Evolutionary conservation across 768 basidiomycete genomes (phyloP).

Genomic region (Chalciporus sphaerocephalus): DNA sequence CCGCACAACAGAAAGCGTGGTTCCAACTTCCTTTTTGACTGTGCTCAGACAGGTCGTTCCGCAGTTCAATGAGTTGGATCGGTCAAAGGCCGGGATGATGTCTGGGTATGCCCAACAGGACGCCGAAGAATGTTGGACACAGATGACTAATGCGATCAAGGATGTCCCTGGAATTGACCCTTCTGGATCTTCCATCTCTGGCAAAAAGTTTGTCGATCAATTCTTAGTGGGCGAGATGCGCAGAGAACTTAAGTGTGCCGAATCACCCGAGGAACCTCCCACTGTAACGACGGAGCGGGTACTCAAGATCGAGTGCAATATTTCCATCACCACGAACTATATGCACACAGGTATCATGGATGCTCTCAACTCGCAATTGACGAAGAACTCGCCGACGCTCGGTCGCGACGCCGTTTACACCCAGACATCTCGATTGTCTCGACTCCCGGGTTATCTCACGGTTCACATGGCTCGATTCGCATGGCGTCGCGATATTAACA

Average conservation of each 20-base stretch:
- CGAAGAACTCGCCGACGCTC: slow-evolving; percentile 78
- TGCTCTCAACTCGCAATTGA: slow-evolving; percentile 78
- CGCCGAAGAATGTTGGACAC: slow-evolving; percentile 86
- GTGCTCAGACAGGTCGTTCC: slow-evolving; percentile 75
- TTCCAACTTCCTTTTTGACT: slow-evolving; percentile 64
- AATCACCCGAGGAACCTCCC: slow-evolving; percentile 73
- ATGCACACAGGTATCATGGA: slow-evolving; percentile 83
- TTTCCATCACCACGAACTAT: slow-evolving; percentile 79
- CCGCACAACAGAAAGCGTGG: slow-evolving; percentile 69
- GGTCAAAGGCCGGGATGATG: slow-evolving; percentile 37
- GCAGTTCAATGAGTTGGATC: slow-evolving; percentile 80
- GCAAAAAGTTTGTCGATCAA: slow-evolving; percentile 69
- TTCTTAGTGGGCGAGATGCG: slow-evolving; percentile 76
- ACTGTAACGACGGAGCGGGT: slow-evolving; percentile 65
- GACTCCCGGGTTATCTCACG: slow-evolving; percentile 80
- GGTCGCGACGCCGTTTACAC: slow-evolving; percentile 79
- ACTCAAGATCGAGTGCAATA: slow-evolving; percentile 91
- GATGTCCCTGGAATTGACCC: slow-evolving; percentile 53
- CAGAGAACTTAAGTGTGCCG: slow-evolving; percentile 72
- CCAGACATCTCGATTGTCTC: slow-evolving; percentile 73
- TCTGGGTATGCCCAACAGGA: slow-evolving; percentile 85
- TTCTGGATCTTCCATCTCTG: slow-evolving; percentile 28
- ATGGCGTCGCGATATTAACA: slow-evolving; percentile 86
- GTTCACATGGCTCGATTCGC: slow-evolving; percentile 96
- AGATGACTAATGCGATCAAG: slow-evolving; percentile 66